Evolutionary conservation across 169 alveolate genomes (phyloP).

Genomic region (Eimeria nieschulzi): DNA sequence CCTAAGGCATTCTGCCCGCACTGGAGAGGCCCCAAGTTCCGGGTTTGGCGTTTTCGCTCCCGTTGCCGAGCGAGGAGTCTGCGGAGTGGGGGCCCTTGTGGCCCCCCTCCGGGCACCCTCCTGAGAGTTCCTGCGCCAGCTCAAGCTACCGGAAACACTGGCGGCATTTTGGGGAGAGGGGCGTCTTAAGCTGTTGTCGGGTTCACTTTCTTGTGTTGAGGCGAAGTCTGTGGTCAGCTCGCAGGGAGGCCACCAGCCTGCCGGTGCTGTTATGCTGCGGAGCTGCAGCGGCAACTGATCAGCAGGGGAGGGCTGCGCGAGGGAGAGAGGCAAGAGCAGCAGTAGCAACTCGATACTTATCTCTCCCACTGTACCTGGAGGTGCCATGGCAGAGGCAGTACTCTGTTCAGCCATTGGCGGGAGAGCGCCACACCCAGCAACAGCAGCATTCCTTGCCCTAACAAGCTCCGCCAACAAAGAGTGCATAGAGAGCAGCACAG

Average conservation of each 20-base stretch:
- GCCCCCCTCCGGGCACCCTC: not conserved
- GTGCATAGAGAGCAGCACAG: slow-evolving; percentile 28
- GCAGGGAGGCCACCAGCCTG: slow-evolving; percentile 28
- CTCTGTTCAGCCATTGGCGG: not conserved
- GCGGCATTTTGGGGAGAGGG: not conserved
- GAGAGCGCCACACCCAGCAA: not conserved
- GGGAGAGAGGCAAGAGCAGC: slow-evolving; percentile 28
- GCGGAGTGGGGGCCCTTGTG: not conserved
- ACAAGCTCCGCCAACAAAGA: slow-evolving; percentile 20
- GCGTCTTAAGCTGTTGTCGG: slow-evolving; percentile 8
- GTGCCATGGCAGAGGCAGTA: not conserved
- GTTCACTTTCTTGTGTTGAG: slow-evolving; percentile 49
- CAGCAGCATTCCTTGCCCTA: slow-evolving; percentile 16
- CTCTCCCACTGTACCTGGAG: slow-evolving; percentile 34
- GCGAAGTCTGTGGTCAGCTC: slow-evolving; percentile 47
- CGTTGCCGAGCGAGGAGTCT: not conserved
- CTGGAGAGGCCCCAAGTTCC: not conserved
- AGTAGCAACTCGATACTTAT: slow-evolving; percentile 38
- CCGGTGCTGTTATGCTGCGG: not conserved
- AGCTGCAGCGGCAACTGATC: slow-evolving; percentile 13
- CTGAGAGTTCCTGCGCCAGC: slow-evolving; percentile 28
- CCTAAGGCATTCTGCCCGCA: slow-evolving; percentile 41
- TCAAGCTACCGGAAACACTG: not conserved
- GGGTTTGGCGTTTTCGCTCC: not conserved
- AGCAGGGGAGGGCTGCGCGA: slow-evolving; percentile 7